Evolutionary conservation across 2,329 filamentous ascomycete genomes (phyloP).

Genomic region (Bipolaris sorokiniana): DNA sequence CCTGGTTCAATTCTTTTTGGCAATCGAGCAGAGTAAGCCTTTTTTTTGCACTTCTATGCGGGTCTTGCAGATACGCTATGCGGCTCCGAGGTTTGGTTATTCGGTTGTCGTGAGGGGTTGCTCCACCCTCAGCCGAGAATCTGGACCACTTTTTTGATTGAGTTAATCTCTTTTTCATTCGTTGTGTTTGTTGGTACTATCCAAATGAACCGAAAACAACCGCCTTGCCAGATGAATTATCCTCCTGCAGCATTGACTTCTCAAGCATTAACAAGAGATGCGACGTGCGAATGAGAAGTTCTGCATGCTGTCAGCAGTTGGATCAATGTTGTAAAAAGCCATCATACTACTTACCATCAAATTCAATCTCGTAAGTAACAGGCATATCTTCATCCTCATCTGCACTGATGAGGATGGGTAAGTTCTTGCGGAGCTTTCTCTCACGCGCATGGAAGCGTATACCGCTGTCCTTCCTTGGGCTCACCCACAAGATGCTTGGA

Average conservation of each 20-base stretch:
- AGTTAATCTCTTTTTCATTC: slow-evolving; percentile 2
- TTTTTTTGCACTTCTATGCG: not conserved
- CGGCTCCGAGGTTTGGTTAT: slow-evolving; percentile 4
- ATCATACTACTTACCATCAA: slow-evolving; percentile 64
- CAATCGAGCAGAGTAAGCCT: not conserved
- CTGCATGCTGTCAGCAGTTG: slow-evolving; percentile 18
- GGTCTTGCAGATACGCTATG: not conserved
- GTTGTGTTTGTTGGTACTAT: slow-evolving; percentile 11
- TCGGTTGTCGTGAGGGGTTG: slow-evolving; percentile 7
- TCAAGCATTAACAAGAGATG: slow-evolving; percentile 61
- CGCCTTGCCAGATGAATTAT: slow-evolving; percentile 67
- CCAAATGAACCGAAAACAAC: slow-evolving; percentile 66
- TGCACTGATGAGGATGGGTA: slow-evolving; percentile 61
- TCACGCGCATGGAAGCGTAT: slow-evolving; percentile 70
- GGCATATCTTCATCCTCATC: slow-evolving; percentile 73
- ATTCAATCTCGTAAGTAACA: slow-evolving; percentile 72
- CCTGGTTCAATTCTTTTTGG: slow-evolving; percentile 15
- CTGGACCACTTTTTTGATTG: slow-evolving; percentile 1
- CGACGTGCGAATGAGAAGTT: slow-evolving; percentile 42
- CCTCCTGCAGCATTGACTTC: slow-evolving; percentile 65
- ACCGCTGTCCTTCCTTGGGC: slow-evolving; percentile 67
- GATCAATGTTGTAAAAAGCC: not conserved
- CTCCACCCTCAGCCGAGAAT: slow-evolving; percentile 6
- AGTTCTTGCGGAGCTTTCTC: slow-evolving; percentile 53
- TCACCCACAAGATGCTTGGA: slow-evolving; percentile 69